Evolutionary conservation across 108 stramenopile species (phyloP), one percentile per base, ranked within the genome.

Genomic region (Schizochytrium sp.): DNA sequence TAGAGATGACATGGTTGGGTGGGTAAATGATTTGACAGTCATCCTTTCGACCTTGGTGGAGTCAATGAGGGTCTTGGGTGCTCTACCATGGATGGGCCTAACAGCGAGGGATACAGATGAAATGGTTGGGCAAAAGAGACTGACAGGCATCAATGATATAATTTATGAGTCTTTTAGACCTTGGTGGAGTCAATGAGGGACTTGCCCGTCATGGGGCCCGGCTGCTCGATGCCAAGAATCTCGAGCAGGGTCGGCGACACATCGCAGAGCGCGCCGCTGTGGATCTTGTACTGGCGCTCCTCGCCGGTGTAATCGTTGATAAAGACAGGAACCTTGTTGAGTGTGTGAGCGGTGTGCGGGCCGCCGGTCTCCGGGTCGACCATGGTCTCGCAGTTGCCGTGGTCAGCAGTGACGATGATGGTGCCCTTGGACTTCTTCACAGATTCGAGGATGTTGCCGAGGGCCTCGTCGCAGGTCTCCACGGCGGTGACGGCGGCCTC

Each of bases 351-450:
- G 76, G 76, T 83, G 76, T 83, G 76, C 48, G 76, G 76, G 45
- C 76, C 76, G 28, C 51, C 51, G 23, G 76, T 83, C 48, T 47
- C 51, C n/a, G 45, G 48, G 76, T 83, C 76, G 48, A 47, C 45
- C 76, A 83, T 83, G 48, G 45, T 47, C 76, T 83, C 76, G 76
- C 76, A 83, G 76, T 83, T 83, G 12, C 76, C 76, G 51, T 83
- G 76, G 4, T 83, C 76, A 23, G 76, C 76, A 34, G 76, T 83
- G 76, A 83, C 76, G 28, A 83, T 47, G 48, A 83, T 47, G 51
- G 51, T 53, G 19, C 76, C 76, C 48, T 53, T 53, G n/a, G 45
- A 53, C 48, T 53, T 47, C 76, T 83, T 34, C 43, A 53, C 51
- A 45, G 76, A 83, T 23, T 83, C 76, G 45, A 83, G 48, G 51